Percentiles rank a stretch among this genome's conserved stretches.
Evolutionary conservation across 805 yeast genomes (phyloP).

Genomic region (Saturnispora halmiae): DNA sequence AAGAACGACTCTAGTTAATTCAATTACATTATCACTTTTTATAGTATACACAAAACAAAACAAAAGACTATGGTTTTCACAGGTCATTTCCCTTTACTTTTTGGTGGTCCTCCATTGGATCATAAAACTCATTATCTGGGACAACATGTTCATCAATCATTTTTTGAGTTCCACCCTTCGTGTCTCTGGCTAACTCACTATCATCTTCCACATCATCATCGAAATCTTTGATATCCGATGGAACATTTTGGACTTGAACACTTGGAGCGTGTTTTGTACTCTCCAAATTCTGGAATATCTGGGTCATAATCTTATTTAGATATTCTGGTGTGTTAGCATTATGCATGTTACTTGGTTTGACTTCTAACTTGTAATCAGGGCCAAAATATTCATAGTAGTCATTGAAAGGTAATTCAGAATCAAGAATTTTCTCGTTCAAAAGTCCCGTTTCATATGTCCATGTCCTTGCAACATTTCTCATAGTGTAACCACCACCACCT

Average conservation of each 20-base stretch:
- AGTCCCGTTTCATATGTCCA: constrained; percentile 95
- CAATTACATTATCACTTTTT: too few species aligned
- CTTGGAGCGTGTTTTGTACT: constrained; percentile 96
- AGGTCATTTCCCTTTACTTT: constrained; percentile 17
- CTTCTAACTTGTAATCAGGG: constrained; percentile 92
- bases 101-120: constrained; percentile 43
- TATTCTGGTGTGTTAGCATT: constrained; percentile 93
- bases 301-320: constrained; percentile 71
- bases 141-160: constrained; percentile 70
- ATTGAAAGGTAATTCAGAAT: constrained; percentile 77
- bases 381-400: constrained; percentile 97
- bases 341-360: constrained; percentile 91
- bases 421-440: constrained; percentile 68
- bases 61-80: not conserved
- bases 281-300: constrained; percentile 69
- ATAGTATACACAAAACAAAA: not conserved
- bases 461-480: constrained; percentile 89
- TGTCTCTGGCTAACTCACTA: constrained; percentile 65
- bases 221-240: constrained; percentile 76
- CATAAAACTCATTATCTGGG: constrained; percentile 72
- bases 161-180: constrained; percentile 82
- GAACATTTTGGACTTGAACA: constrained; percentile 85
- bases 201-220: constrained; percentile 82
- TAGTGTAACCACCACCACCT: constrained; percentile 98
- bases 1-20: too few species aligned